phyloP scores from a whole-genome alignment of 2,329 filamentous ascomycete genomes.

The Zasmidium angulare region DNA sequence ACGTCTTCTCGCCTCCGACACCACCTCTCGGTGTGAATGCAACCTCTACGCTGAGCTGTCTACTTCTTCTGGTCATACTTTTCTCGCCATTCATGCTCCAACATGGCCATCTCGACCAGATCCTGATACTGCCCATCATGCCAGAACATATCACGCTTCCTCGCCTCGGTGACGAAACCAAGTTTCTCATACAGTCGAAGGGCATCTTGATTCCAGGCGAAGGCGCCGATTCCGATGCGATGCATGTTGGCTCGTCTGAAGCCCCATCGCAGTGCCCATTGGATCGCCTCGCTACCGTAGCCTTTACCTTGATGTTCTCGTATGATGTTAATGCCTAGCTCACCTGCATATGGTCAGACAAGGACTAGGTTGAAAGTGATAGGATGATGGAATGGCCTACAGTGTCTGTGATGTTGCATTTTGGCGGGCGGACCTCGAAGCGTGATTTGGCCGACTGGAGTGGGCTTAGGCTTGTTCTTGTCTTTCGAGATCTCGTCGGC shows the following conservation, averaged over 20 bases:
- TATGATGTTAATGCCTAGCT: slow-evolving; percentile 43
- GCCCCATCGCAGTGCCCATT: slow-evolving; percentile 50
- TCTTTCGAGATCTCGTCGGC: neutral
- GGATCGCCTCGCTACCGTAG: slow-evolving; percentile 50
- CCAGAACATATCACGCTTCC: slow-evolving; percentile 44
- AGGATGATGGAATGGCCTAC: neutral
- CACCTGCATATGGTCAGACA: slow-evolving; percentile 5
- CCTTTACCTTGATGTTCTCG: slow-evolving; percentile 40
- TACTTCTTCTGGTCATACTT: slow-evolving; percentile 13
- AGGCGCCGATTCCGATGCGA: slow-evolving; percentile 42
- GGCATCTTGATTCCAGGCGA: slow-evolving; percentile 46
- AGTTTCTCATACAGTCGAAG: slow-evolving; percentile 45
- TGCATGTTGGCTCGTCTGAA: slow-evolving; percentile 49
- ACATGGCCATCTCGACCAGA: slow-evolving; percentile 38
- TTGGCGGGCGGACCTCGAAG: slow-evolving; percentile 23
- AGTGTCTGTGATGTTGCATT: neutral
- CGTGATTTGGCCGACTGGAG: slow-evolving; percentile 37
- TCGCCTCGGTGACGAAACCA: slow-evolving; percentile 48
- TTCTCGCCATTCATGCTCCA: slow-evolving; percentile 42
- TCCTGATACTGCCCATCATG: slow-evolving; percentile 42
- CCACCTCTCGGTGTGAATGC: too few relatives aligned
- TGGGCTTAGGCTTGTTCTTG: slow-evolving; percentile 18
- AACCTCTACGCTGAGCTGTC: too few relatives aligned
- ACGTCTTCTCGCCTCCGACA: neutral
- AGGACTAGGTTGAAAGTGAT: neutral